These are phyloP conservation scores for Penicillium concentricum DNA, from an alignment of 2,329 filamentous ascomycete species.

Conservation along the genomic window DNA sequence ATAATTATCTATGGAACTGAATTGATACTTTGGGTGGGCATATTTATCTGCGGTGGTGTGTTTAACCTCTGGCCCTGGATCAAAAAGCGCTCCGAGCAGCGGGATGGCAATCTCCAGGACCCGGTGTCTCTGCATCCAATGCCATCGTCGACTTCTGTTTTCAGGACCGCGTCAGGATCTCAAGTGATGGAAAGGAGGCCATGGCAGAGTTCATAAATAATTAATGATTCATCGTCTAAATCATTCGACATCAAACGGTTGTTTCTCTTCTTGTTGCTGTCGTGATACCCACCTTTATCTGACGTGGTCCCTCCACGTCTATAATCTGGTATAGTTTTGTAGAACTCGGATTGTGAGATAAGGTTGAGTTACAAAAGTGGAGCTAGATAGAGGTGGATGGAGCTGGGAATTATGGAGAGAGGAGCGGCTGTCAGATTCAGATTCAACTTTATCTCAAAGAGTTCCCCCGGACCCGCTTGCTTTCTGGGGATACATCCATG, in stretches of 20 bases:
- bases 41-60: slow-evolving; percentile 64
- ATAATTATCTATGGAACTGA: slow-evolving; percentile 68
- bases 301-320: not conserved
- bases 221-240: not conserved
- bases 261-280: not conserved
- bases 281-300: not conserved
- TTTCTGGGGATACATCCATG: not conserved
- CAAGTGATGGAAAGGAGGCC: slow-evolving; percentile 16
- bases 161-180: slow-evolving; percentile 53
- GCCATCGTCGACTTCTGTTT: slow-evolving; percentile 63
- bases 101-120: slow-evolving; percentile 7
- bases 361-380: not conserved
- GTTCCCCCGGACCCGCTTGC: not conserved
- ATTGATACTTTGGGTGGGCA: slow-evolving; percentile 64
- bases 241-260: not conserved
- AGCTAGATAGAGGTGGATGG: not conserved
- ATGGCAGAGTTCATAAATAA: slow-evolving; percentile 41
- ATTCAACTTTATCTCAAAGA: not conserved
- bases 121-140: slow-evolving; percentile 45
- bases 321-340: not conserved
- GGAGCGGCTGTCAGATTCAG: not conserved
- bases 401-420: not conserved
- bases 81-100: slow-evolving; percentile 24
- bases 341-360: not conserved
- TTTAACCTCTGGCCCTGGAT: slow-evolving; percentile 64